phyloP scores from a whole-genome alignment of 2,329 filamentous ascomycete species.

The Sclerotinia spermophila region DNA sequence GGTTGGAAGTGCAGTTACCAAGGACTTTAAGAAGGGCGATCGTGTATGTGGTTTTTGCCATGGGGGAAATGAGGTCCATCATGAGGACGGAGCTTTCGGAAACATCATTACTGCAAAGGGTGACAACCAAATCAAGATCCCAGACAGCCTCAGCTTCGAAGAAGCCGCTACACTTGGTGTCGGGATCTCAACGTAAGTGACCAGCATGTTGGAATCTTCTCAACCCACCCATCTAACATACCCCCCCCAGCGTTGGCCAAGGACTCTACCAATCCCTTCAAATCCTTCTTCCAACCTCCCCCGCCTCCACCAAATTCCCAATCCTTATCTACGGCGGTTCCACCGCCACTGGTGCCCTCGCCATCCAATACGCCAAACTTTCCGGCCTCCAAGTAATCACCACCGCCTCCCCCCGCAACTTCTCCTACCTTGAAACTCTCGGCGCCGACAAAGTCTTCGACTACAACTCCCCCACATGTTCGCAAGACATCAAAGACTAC shows the following conservation, averaged over 20 bases:
- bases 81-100: constrained; percentile 43
- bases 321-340: constrained; percentile 50
- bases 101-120: constrained; percentile 37
- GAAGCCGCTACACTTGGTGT: constrained; percentile 42
- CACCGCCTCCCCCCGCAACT: constrained; percentile 47
- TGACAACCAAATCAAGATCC: constrained; percentile 44
- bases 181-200: constrained; percentile 28
- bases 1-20: constrained; percentile 43
- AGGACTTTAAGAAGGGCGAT: constrained; percentile 46
- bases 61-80: constrained; percentile 40
- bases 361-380: constrained; percentile 48
- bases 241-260: constrained; percentile 43
- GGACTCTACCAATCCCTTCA: constrained; percentile 46
- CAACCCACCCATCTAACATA: constrained; percentile 26
- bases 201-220: constrained; percentile 17
- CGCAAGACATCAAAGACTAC: constrained; percentile 45
- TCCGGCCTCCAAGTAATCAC: constrained; percentile 41
- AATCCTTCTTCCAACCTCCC: constrained; percentile 45
- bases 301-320: constrained; percentile 39
- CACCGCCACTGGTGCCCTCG: constrained; percentile 48
- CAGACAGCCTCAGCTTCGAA: constrained; percentile 45
- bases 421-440: constrained; percentile 44
- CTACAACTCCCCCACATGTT: constrained; percentile 45
- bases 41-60: constrained; percentile 44
- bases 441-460: constrained; percentile 47